Evolutionary conservation across 164 flowering plant species (phyloP).

Genomic region (Umbellularia californica): DNA sequence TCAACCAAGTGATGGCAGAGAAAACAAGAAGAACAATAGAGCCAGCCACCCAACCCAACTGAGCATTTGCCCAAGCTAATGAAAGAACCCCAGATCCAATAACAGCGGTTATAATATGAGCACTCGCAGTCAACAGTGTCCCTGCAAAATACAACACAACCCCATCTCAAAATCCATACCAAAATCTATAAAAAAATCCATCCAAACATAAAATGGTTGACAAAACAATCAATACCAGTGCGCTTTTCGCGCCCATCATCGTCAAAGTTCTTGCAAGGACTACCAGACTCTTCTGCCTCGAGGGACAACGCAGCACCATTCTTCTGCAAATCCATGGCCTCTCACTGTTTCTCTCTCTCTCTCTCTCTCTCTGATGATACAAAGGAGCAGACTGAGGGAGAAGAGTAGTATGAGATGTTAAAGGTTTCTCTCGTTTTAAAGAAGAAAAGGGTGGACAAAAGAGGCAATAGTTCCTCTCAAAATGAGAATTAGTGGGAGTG

Average conservation of each 20-base stretch:
- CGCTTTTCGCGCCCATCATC: conserved; percentile 70
- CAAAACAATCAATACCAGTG: conserved; percentile 32
- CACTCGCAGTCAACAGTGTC: conserved; percentile 82
- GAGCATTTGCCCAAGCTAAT: conserved; percentile 89
- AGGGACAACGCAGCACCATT: not conserved
- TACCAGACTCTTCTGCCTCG: conserved; percentile 4
- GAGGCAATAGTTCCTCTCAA: no score
- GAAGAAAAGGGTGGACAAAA: not conserved
- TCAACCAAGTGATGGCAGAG: conserved; percentile 76
- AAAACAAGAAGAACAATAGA: conserved; percentile 62
- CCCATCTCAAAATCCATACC: not conserved
- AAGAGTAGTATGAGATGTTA: not conserved
- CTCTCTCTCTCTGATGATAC: not conserved
- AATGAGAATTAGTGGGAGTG: no score
- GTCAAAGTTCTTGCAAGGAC: conserved; percentile 36
- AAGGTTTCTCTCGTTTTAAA: no score
- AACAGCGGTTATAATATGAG: conserved; percentile 94
- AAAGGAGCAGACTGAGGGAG: not conserved
- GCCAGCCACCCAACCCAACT: conserved; percentile 91
- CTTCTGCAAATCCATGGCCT: conserved; percentile 1
- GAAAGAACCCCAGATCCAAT: conserved; percentile 96
- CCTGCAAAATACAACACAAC: conserved; percentile 37
- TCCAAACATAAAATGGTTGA: not conserved
- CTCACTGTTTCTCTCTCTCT: no score
- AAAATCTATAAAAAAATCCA: not conserved